Conservation (phyloP, 192 early-diverging fungal genomes). For the Coemansia sp. region DNA sequence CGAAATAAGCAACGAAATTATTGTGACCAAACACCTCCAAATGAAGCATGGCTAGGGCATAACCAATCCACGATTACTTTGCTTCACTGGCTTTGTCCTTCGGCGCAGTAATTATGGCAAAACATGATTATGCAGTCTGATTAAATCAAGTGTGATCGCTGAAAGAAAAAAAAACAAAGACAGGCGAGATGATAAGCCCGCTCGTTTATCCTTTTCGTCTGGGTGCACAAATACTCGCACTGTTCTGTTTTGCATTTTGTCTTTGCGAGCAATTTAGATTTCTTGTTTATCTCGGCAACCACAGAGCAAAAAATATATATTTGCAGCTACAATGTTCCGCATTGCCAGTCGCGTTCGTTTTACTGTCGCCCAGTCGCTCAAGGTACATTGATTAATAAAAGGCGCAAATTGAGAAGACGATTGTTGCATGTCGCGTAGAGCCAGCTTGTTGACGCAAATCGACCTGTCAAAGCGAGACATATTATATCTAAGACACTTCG, state of each 20-base stretch:
- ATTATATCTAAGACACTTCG: no score
- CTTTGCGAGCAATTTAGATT: not conserved
- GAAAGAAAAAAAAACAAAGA: not conserved
- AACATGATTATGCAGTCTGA: not conserved
- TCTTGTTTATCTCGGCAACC: not conserved
- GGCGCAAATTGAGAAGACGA: not conserved
- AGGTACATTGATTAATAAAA: constrained; percentile 17
- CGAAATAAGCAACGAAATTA: not conserved
- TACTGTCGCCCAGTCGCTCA: constrained; percentile 23
- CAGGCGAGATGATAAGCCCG: not conserved
- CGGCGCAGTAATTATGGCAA: constrained; percentile 6
- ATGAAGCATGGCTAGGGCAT: no score
- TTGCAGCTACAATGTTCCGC: constrained; percentile 30
- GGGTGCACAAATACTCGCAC: not conserved
- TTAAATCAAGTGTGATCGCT: not conserved
- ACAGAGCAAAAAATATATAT: not conserved
- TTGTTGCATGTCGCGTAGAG: not conserved
- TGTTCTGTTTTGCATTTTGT: not conserved
- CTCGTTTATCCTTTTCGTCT: not conserved
- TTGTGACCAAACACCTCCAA: no score
- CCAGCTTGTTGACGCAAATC: not conserved
- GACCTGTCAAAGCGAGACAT: not conserved
- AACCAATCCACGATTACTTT: no score
- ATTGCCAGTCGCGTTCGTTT: constrained; percentile 25
- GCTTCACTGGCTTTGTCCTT: not conserved